Percentiles rank a stretch among this genome's conserved stretches.
phyloP scores from a whole-genome alignment of 164 flowering plant species.

The Kalanchoe fedtschenkoi region DNA sequence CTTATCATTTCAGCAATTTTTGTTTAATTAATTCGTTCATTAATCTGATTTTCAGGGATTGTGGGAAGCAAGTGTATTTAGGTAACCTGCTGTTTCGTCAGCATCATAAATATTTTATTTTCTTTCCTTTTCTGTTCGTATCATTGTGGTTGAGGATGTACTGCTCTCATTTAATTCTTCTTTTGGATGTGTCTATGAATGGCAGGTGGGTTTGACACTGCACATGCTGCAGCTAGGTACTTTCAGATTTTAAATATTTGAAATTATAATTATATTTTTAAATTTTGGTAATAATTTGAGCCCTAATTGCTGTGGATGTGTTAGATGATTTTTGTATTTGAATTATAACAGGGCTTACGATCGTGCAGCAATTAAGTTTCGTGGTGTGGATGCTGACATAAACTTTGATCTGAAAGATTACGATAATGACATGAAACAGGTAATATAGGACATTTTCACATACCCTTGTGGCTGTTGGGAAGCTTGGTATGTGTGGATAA shows the following conservation, averaged over 20 bases:
- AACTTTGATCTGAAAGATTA: conserved; percentile 1
- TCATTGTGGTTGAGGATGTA: too few relatives aligned
- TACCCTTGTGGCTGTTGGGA: too few relatives aligned
- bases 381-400: neutral
- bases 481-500: too few relatives aligned
- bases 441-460: neutral
- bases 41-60: conserved; percentile 40
- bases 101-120: neutral
- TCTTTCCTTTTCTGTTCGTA: neutral
- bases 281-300: too few relatives aligned
- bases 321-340: neutral
- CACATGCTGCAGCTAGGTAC: conserved; percentile 77
- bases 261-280: too few relatives aligned
- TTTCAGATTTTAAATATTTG: too few relatives aligned
- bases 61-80: conserved; percentile 66
- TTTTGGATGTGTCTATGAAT: neutral
- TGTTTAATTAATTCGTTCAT: neutral
- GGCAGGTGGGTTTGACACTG: conserved; percentile 74
- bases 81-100: conserved; percentile 22
- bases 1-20: neutral
- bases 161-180: too few relatives aligned
- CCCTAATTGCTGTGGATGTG: too few relatives aligned
- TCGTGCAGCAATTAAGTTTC: conserved; percentile 3
- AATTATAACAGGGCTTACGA: neutral
- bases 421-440: conserved; percentile 1